Evolutionary conservation across 1,139 yeast genomes (phyloP).

Genomic region (Sugiyamaella neomexicana): DNA sequence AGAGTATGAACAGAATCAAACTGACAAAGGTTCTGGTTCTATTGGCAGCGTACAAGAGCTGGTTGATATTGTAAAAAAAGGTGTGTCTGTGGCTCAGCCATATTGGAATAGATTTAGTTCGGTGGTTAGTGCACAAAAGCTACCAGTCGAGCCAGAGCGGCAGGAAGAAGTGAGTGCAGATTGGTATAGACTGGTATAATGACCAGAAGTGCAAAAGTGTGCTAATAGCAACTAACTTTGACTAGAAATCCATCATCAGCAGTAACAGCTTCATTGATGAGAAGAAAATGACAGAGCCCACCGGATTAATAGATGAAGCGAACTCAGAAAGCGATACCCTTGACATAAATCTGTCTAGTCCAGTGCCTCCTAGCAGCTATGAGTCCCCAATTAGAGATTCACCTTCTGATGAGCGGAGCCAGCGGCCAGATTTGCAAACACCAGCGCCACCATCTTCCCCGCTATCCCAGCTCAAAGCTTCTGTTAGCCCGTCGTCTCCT

Average conservation of each 20-base stretch:
- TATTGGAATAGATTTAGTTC: conserved; percentile 1
- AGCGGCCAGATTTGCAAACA: not conserved
- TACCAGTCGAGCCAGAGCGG: not conserved
- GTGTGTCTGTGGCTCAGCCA: not conserved
- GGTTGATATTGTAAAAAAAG: not conserved
- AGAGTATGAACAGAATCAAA: not conserved
- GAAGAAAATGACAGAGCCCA: not conserved
- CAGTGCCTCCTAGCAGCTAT: not conserved
- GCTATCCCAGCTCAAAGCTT: not conserved
- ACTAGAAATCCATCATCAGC: not conserved
- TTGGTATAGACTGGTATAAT: too few relatives aligned
- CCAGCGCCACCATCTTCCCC: not conserved
- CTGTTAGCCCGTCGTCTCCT: not conserved
- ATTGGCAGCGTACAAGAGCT: not conserved
- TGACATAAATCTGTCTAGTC: not conserved
- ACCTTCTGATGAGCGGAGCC: not conserved
- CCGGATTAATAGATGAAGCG: not conserved
- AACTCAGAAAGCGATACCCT: not conserved
- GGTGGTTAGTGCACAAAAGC: not conserved
- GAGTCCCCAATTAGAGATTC: not conserved
- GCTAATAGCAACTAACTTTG: not conserved
- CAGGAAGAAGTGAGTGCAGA: not conserved
- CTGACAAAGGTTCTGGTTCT: not conserved
- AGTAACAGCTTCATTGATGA: not conserved
- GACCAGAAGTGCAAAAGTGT: too few relatives aligned